Percentiles rank a stretch among this genome's conserved stretches.
phyloP scores from a whole-genome alignment of 805 yeast species.

The Barnettozyma sp. region DNA sequence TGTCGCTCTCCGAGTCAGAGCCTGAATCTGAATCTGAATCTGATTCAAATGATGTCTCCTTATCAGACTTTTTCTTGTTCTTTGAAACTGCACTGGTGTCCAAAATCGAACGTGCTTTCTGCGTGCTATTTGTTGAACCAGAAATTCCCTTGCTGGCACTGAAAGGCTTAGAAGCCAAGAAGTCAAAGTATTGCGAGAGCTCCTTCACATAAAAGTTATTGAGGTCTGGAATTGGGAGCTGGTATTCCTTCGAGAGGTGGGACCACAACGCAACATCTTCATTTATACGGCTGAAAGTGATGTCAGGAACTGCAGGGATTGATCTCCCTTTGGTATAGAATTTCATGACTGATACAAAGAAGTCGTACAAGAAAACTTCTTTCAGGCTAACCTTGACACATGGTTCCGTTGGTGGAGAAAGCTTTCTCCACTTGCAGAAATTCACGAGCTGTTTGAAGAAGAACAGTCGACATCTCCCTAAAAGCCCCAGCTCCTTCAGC shows the following conservation, averaged over 20 bases:
- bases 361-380: conserved; percentile 31
- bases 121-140: conserved; percentile 9
- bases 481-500: conserved; percentile 54
- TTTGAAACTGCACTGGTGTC: too few relatives aligned
- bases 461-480: conserved; percentile 55
- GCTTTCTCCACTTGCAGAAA: conserved; percentile 40
- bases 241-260: not conserved
- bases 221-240: not conserved
- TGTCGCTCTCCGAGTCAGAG: conserved; percentile 12
- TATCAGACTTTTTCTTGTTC: too few relatives aligned
- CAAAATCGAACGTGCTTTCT: conserved; percentile 27
- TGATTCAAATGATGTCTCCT: conserved; percentile 9
- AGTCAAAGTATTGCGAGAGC: conserved; percentile 29
- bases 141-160: conserved; percentile 15
- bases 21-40: conserved; percentile 19
- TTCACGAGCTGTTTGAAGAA: conserved; percentile 57
- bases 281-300: conserved; percentile 12
- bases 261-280: conserved; percentile 12
- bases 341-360: conserved; percentile 31
- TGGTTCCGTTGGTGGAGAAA: conserved; percentile 7
- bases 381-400: conserved; percentile 4
- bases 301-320: conserved; percentile 4
- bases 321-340: conserved; percentile 8
- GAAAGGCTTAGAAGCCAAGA: conserved; percentile 22
- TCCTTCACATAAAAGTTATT: conserved; percentile 21